Evolutionary conservation across 305 asterid genomes (phyloP), one percentile per base, ranked within the genome.

Genomic region (Galium porrigens): DNA sequence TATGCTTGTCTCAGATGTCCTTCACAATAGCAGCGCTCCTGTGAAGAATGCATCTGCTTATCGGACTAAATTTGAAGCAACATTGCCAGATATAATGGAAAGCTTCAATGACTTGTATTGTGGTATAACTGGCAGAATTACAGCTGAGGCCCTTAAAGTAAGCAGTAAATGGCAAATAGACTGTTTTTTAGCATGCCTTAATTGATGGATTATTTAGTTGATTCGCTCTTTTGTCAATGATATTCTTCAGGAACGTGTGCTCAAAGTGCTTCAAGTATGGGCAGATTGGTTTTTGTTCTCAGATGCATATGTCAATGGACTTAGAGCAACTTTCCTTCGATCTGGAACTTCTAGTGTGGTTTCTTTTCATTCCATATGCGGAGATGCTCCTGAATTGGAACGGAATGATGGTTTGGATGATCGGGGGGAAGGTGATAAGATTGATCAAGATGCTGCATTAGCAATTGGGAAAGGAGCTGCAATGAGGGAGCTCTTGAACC

Each of bases 1-100:
- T 72, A 88, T 94, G 99, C 96, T 94, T 68, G 97, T 90, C 62
- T 94, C 99, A 12, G 99, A 94, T 81, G 82, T 94, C 59, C 95
- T 94, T 79, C 99, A 90, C 77, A 90, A 90, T 71, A 90, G 97
- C 82, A 90, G 97, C 67, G 95, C 96, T 73, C 96, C 95, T 63
- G 97, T 90, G 61, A 90, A 88, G 77, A 90, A 90, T 68, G 97
- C 97, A 55, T 90, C 97, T 72, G 97, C 97, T 42, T 90, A 88
- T 72, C 94, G 97, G 66, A 88, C 96, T 66, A 90, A 84, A 81
- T 90, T 90, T 32, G 97, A 90, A 85, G 84, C 94, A 65, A 83
- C 87, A 72, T 68, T 89, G 60, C 94, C 96, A 34, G 96, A 89
- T 76, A 79, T 89, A 68, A 77, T 85, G 81, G 98, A 91, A 82